Percentiles rank a stretch among this genome's conserved stretches.
These are phyloP conservation scores for Chrysoporthe austroafricana DNA, from an alignment of 2,329 filamentous ascomycete genomes.

Conservation along the genomic window DNA sequence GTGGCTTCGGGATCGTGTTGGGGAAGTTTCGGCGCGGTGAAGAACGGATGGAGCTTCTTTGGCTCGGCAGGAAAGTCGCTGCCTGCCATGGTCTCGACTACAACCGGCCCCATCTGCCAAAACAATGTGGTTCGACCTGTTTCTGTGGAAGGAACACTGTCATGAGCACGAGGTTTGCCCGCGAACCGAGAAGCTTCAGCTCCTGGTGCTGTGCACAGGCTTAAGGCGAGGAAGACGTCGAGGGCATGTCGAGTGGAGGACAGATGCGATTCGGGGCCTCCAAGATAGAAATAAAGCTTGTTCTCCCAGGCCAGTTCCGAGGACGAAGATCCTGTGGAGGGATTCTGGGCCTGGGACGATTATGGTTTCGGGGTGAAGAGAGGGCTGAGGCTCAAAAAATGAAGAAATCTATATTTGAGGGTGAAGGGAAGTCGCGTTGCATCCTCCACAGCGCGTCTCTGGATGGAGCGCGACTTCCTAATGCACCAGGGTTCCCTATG, in stretches of 20 bases:
- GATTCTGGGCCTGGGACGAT: not conserved
- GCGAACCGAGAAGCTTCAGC: conserved; percentile 33
- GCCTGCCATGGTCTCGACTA: conserved; percentile 50
- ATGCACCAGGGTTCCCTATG: conserved; percentile 8
- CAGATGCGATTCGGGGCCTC: not conserved
- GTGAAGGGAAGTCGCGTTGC: conserved; percentile 4
- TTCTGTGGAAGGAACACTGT: not conserved
- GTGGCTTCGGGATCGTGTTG: conserved; percentile 6
- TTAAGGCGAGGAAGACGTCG: conserved; percentile 12
- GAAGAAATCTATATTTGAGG: not conserved
- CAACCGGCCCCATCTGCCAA: conserved; percentile 45
- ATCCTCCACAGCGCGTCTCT: conserved; percentile 8
- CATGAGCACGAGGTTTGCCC: too few species aligned
- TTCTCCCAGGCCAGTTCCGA: not conserved
- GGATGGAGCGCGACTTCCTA: conserved; percentile 11
- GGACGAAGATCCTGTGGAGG: not conserved
- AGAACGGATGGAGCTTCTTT: conserved; percentile 61
- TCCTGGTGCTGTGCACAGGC: conserved; percentile 21
- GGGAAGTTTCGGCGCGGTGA: conserved; percentile 39
- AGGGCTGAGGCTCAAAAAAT: not conserved
- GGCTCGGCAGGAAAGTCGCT: conserved; percentile 41
- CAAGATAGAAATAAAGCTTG: not conserved
- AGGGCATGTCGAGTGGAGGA: conserved; percentile 10
- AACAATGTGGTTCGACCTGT: not conserved
- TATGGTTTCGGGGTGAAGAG: not conserved